Base-by-base conservation (phyloP, 1,284 basidiomycete genomes). In the Melanopsichium pennsylvanicum region DNA sequence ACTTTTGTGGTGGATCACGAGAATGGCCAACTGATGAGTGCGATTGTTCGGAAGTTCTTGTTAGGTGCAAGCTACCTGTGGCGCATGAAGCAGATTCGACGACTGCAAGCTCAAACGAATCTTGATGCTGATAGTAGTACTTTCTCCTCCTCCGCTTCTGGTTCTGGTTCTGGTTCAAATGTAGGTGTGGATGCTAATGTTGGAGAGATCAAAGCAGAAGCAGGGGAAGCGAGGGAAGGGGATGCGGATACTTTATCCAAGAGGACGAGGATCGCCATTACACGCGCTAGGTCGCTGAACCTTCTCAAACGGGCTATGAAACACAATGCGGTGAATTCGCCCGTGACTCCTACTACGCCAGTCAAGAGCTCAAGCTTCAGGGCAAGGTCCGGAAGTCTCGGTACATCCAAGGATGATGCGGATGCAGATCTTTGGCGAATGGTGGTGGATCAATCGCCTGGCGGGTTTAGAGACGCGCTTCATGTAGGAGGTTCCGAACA, bases 1-100 rank as follows among this genome's bases (percentile, higher is more conserved):
- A 85, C 76, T 51, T 88, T 88, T 72, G 85, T 94, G 29, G 85
- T 95, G 18, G 91, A 94, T 72, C 88, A 93, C 67, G 93, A 96
- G 80, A 86, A 86, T 49, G 93, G 93, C 0, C 86, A 89, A 69
- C 84, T 92, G 60, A 89, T 92, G 87, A 90, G 88, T 75, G 84
- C 85, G 18, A 87, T 95, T 49, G 89, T 95, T 22, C 86, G 93
- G 64, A 90, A 89, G 72, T 94, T 92, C 81, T 83, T 95, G 5
- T 85, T 95, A 22, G 93, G 92, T 11, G 48, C 68, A 6, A 57
- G 55, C 13, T 75, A 72, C 34, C 51, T 78, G 18, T 76, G 63
- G 72, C 62, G 75, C 8, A 66, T 74, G 59, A 70, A 74, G 42
- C 57, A 69, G 36, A 60, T 77, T 23, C 48, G 64, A 1, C 34